Base-by-base conservation (phyloP, 164 flowering plant species). In the Nelumbo lutea region DNA sequence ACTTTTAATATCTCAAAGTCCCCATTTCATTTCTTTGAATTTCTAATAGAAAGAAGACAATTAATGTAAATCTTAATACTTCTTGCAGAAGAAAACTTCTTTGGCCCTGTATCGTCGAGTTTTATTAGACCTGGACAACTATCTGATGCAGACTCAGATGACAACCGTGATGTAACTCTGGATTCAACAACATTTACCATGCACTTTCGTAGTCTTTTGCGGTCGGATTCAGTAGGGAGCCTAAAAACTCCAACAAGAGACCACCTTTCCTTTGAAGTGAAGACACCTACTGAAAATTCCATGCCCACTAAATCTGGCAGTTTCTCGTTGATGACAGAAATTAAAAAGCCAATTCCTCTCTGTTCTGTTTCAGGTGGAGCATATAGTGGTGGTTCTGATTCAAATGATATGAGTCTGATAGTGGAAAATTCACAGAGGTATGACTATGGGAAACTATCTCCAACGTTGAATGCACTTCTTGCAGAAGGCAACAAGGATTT, bases 141-240 rank as follows among this genome's bases (percentile, higher is more conserved):
- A 68, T 88, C 93, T 0, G 93, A 83, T 55, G 88, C 82, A 40
- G 78, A 74, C 15, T 86, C 90, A 1, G 90, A 90, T 78, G 87
- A 83, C 44, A 78, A 83, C 68, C 87, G 82, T 74, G 98, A 93
- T 56, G 59, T 85, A 40, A 90, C 98, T 6, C 77, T 95, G 89
- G 98, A 95, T 76, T 92, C 98, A 8, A 88, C 96, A 9, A 88
- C 96, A 47, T 91, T 95, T 71, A 88, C 97, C 1, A 79, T 90
- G 90, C 96, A 92, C 79, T 95, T 77, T 72, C 88, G 83, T 9
- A 95, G 91, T 66, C 88, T 92, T 77, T 81, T 81, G 27, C 83
- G 71, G 72, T 87, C 90, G 60, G 88, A 83, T 8, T 82, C 85
- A 0, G 91, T 78, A 46, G 80, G 69, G 40, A 81, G 85, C 53